Conservation (phyloP, 805 yeast species). For the Priceomyces medius region DNA sequence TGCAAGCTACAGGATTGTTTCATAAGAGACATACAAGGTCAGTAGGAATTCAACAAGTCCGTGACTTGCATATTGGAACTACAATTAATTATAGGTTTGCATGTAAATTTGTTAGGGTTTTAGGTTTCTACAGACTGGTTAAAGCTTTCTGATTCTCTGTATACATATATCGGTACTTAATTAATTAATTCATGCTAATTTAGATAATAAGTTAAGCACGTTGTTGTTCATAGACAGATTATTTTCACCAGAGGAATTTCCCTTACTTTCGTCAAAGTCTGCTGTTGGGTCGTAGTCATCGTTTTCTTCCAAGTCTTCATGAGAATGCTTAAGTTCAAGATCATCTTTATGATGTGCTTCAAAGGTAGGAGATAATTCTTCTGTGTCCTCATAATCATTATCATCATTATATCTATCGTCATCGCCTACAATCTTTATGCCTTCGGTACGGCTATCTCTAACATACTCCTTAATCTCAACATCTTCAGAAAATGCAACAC, state of each 20-base stretch:
- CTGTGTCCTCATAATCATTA: conserved; percentile 15
- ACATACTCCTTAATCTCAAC: conserved; percentile 42
- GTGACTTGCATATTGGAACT: background rate
- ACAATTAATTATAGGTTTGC: too few species aligned
- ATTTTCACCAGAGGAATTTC: conserved; percentile 5
- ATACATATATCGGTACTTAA: background rate
- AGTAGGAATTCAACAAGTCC: background rate
- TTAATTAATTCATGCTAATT: conserved; percentile 18
- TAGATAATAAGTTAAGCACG: conserved; percentile 34
- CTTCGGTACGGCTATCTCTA: conserved; percentile 32
- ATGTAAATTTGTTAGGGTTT: background rate
- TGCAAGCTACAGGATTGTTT: conserved; percentile 2
- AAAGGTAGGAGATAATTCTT: conserved; percentile 14
- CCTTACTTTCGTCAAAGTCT: conserved; percentile 10
- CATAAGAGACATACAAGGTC: background rate
- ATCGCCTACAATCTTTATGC: conserved; percentile 21
- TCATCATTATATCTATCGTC: conserved; percentile 18
- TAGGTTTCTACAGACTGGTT: background rate
- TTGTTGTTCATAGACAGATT: conserved; percentile 11
- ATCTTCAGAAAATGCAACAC: conserved; percentile 43
- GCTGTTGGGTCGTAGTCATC: conserved; percentile 20
- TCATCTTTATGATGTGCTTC: conserved; percentile 31
- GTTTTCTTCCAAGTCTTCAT: conserved; percentile 11
- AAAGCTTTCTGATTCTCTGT: background rate
- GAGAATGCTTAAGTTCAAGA: conserved; percentile 29